Evolutionary conservation across 1,284 basidiomycete species (phyloP).

Genomic region (Wolfiporia cocos): DNA sequence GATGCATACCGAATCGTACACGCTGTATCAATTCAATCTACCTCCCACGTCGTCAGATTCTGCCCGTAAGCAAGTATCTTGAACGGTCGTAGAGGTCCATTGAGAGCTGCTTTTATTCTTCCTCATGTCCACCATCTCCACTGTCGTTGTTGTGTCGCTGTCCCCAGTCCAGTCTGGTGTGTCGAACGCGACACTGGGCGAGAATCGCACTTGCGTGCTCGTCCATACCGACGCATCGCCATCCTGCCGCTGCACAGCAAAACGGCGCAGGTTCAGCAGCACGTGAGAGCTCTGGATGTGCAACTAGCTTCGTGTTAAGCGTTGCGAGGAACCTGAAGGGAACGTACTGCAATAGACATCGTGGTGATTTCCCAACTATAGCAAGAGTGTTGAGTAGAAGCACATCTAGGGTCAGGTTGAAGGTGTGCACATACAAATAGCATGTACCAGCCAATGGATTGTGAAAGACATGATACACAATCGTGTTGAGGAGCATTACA

Average conservation of each 20-base stretch:
- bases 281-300: neutral
- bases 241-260: neutral
- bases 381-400: neutral
- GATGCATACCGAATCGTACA: no score
- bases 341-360: slow-evolving; percentile 3
- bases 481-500: slow-evolving; percentile 9
- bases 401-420: neutral
- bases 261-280: neutral
- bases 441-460: slow-evolving; percentile 8
- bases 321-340: neutral
- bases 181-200: no score
- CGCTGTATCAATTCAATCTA: no score
- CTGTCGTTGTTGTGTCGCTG: no score
- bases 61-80: no score
- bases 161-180: no score
- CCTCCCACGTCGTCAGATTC: no score
- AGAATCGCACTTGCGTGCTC: no score
- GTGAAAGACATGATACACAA: slow-evolving; percentile 8
- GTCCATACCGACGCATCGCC: neutral
- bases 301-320: no score
- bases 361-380: neutral
- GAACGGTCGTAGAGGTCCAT: no score
- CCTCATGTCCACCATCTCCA: no score
- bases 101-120: no score
- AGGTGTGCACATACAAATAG: slow-evolving; percentile 3